phyloP scores from a whole-genome alignment of 352 stramenopile species.

The Phytophthora pisi region DNA sequence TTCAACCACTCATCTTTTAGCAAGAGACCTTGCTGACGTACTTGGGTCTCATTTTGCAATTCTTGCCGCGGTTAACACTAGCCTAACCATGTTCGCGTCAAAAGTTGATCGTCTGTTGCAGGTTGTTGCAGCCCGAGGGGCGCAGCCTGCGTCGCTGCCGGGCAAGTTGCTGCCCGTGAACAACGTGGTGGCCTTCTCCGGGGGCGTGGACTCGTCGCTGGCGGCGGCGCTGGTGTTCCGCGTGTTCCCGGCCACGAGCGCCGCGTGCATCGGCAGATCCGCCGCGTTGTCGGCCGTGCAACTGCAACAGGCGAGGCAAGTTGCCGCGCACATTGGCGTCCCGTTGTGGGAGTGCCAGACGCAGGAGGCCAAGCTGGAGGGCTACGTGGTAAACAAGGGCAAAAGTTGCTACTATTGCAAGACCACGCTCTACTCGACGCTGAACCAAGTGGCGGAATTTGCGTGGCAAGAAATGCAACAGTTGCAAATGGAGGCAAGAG shows the following conservation, averaged over 20 bases:
- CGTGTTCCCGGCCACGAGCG: conserved; percentile 75
- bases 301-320: conserved; percentile 82
- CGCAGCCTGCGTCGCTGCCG: neutral
- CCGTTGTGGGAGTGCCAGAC: conserved; percentile 89
- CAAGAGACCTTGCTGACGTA: neutral
- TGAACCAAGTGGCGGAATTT: conserved; percentile 88
- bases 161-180: conserved; percentile 27
- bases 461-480: conserved; percentile 39
- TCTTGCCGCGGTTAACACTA: neutral
- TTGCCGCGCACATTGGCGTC: conserved; percentile 91
- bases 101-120: conserved; percentile 52
- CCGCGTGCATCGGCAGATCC: conserved; percentile 94
- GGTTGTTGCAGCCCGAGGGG: conserved; percentile 42
- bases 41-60: neutral
- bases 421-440: conserved; percentile 95
- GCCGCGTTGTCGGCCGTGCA: conserved; percentile 89
- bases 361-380: conserved; percentile 75
- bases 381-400: conserved; percentile 95
- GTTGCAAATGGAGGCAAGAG: neutral
- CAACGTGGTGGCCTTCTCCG: conserved; percentile 93
- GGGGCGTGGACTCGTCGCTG: conserved; percentile 96
- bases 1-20: conserved; percentile 2
- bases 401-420: conserved; percentile 98
- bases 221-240: conserved; percentile 91
- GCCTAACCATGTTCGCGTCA: conserved; percentile 21